Evolutionary conservation across 768 basidiomycete species (phyloP), one percentile per base, ranked within the genome.

Genomic region (Hortiboletus flavorubellus): DNA sequence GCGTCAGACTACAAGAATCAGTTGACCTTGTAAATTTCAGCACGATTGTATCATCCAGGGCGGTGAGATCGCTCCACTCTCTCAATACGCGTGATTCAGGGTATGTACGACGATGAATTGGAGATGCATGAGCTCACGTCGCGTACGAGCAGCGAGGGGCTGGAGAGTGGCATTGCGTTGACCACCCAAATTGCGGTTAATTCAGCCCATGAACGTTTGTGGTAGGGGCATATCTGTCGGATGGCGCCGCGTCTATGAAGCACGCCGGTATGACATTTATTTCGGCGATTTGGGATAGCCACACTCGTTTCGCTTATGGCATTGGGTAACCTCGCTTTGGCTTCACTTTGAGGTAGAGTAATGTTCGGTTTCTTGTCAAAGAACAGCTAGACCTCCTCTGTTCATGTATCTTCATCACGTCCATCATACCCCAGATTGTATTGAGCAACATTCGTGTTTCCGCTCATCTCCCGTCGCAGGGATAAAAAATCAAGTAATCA

Each of bases 1-100:
- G 29, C 11, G 10, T 40, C 26, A 6, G 23, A 15, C 14, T 38
- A 5, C 15, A 26, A 35, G n/a, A 8, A 40, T 29, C n/a, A 2
- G 16, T 50, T 55, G 39, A 55, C 15, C 21, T n/a, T 40, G 38
- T n/a, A 23, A 18, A 33, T 8, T 12, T 15, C 30, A 61, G 60
- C 31, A 49, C 49, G 2, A 51, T 61, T 15, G 54, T 48, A 3
- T 55, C 60, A 6, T 53, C 54, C 15, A 56, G 49, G 34, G 50
- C 54, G 4, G 60, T 56, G 46, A 61, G 58, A 44, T 59, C 58
- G 12, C 58, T 61, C 9, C 38, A 46, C 18, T 7, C 3, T 3
- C 44, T 56, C 9, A 30, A 46, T 8, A 12, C 37, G n/a, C 10
- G 35, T 11, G 2, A 18, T 26, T 0, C 40, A 49, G 4, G 34